phyloP scores from a whole-genome alignment of 2,329 filamentous ascomycete species.

The Hymenoscyphus occultus region DNA sequence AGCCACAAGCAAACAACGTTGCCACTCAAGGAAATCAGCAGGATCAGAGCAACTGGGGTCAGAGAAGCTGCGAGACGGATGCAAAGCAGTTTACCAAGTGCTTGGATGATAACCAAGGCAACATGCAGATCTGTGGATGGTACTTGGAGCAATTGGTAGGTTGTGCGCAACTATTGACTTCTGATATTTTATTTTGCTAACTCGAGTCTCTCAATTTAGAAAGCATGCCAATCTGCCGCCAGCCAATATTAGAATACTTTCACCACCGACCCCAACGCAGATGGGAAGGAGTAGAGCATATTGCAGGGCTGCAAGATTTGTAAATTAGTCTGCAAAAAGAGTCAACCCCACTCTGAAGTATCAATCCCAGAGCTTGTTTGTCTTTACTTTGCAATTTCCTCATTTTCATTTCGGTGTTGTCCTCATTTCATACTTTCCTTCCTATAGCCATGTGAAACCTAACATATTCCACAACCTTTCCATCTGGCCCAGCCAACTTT shows the following conservation, averaged over 20 bases:
- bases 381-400: not conserved
- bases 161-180: constrained; percentile 5
- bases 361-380: not conserved
- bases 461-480: constrained; percentile 15
- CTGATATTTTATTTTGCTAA: constrained; percentile 32
- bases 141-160: constrained; percentile 86
- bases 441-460: constrained; percentile 23
- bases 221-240: constrained; percentile 79
- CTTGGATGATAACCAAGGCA: constrained; percentile 92
- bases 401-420: not conserved
- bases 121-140: constrained; percentile 96
- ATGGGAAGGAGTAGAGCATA: constrained; percentile 12
- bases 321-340: constrained; percentile 6
- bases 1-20: constrained; percentile 47
- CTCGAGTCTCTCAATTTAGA: constrained; percentile 43
- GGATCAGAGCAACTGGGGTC: constrained; percentile 52
- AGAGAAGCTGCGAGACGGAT: constrained; percentile 72
- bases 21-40: constrained; percentile 50
- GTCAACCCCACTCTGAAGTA: constrained; percentile 5
- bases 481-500: constrained; percentile 18
- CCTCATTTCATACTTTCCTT: constrained; percentile 10
- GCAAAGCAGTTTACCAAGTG: constrained; percentile 87
- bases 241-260: constrained; percentile 57
- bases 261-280: not conserved
- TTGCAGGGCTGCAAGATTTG: not conserved